Conservation (phyloP, 2,329 filamentous ascomycete genomes). For the Xylaria sp. region DNA sequence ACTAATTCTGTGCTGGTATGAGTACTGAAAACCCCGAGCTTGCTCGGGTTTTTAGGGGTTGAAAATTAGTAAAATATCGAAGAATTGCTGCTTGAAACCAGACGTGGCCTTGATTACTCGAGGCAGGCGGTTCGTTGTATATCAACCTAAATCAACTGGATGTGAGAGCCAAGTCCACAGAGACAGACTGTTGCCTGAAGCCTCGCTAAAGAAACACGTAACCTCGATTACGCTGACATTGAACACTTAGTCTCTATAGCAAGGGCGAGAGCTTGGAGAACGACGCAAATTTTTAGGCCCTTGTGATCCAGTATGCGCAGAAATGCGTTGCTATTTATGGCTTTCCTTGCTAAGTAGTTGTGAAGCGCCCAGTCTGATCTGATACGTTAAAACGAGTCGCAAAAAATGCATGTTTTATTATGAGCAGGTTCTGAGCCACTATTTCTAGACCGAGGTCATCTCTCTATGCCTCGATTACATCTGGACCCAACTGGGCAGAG, state of each 20-base stretch:
- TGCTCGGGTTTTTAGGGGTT: too few species aligned
- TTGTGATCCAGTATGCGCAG: not conserved
- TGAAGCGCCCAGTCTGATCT: not conserved
- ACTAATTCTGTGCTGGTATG: too few species aligned
- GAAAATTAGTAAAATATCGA: too few species aligned
- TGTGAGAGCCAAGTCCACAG: not conserved
- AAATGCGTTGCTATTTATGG: not conserved
- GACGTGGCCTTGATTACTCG: too few species aligned
- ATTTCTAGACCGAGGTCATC: not conserved
- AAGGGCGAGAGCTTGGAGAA: not conserved
- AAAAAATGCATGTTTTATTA: not conserved
- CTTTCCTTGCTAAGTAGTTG: not conserved
- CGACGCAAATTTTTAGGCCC: not conserved
- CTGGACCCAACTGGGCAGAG: conserved; percentile 29
- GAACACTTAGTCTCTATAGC: not conserved
- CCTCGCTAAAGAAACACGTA: not conserved
- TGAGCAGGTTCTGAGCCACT: not conserved
- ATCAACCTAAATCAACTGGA: not conserved
- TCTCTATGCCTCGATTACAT: conserved; percentile 27
- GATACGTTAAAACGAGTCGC: not conserved
- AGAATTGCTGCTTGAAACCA: too few species aligned
- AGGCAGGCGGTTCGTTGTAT: too few species aligned
- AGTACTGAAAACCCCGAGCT: too few species aligned
- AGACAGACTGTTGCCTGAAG: not conserved
- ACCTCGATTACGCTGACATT: not conserved